phyloP scores from a whole-genome alignment of 1,284 basidiomycete genomes.

The Moniliophthora roreri region DNA sequence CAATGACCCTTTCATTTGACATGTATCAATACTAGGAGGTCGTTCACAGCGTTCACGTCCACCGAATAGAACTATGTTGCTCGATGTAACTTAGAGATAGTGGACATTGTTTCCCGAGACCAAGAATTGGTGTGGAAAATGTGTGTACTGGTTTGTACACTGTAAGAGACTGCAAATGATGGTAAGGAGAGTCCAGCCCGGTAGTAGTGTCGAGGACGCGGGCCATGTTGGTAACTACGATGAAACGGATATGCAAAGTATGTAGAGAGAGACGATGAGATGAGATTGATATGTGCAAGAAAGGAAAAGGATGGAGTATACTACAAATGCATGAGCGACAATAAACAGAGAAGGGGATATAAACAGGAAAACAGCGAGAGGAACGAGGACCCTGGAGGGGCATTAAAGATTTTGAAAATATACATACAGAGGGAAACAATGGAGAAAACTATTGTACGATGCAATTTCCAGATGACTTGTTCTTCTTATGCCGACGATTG shows the following conservation, averaged over 20 bases:
- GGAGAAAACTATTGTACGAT: conserved; percentile 36
- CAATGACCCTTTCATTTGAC: too few species aligned
- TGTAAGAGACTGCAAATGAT: conserved; percentile 6
- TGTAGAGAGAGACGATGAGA: neutral
- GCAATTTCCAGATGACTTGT: conserved; percentile 39
- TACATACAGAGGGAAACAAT: conserved; percentile 9
- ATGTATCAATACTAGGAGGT: too few species aligned
- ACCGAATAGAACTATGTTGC: too few species aligned
- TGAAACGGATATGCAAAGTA: neutral
- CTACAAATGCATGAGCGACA: conserved; percentile 11
- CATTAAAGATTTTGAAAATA: conserved; percentile 4
- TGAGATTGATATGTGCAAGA: neutral
- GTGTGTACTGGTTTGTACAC: too few species aligned
- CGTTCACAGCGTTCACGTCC: too few species aligned
- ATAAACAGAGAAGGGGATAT: conserved; percentile 1
- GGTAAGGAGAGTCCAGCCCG: neutral
- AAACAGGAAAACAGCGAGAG: neutral
- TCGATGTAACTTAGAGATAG: too few species aligned
- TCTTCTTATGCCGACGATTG: conserved; percentile 38
- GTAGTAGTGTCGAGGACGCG: neutral
- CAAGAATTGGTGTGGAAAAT: too few species aligned
- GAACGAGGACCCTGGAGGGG: neutral
- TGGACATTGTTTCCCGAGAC: too few species aligned
- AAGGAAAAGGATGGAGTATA: neutral
- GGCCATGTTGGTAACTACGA: neutral